Conservation (phyloP, 192 early-diverging fungal species). For the Phlyctochytrium bullatum region DNA sequence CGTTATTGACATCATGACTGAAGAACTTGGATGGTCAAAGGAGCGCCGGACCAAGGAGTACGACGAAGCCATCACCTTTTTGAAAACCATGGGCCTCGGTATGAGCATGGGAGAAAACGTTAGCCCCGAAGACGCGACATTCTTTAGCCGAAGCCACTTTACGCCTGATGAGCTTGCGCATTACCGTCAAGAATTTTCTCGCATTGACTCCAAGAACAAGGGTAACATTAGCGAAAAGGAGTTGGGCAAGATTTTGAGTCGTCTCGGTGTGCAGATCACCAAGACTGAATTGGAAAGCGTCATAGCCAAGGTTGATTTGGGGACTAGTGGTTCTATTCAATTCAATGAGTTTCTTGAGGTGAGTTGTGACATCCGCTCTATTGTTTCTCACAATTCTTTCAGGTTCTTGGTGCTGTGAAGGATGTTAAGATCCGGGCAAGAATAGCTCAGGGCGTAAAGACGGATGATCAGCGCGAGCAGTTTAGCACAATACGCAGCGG, state of each 20-base stretch:
- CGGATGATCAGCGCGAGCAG: constrained; percentile 29
- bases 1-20: constrained; percentile 88
- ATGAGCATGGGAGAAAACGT: constrained; percentile 10
- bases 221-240: constrained; percentile 56
- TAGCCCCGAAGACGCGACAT: constrained; percentile 29
- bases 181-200: constrained; percentile 56
- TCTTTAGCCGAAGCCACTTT: constrained; percentile 58
- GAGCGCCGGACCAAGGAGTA: constrained; percentile 67
- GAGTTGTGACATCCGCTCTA: neutral
- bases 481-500: constrained; percentile 36
- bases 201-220: constrained; percentile 46
- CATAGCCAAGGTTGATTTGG: constrained; percentile 46
- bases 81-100: constrained; percentile 88
- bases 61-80: constrained; percentile 69
- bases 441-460: constrained; percentile 41
- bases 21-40: constrained; percentile 78
- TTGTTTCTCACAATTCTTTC: neutral
- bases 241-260: constrained; percentile 48
- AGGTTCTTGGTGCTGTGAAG: constrained; percentile 61
- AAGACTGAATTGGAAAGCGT: constrained; percentile 39
- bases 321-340: constrained; percentile 51
- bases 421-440: constrained; percentile 49
- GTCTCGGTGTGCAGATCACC: constrained; percentile 45
- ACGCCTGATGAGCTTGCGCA: constrained; percentile 57
- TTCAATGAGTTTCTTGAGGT: constrained; percentile 73